Conservation (phyloP, 768 basidiomycete species). For the Boletus vermiculosoides region DNA sequence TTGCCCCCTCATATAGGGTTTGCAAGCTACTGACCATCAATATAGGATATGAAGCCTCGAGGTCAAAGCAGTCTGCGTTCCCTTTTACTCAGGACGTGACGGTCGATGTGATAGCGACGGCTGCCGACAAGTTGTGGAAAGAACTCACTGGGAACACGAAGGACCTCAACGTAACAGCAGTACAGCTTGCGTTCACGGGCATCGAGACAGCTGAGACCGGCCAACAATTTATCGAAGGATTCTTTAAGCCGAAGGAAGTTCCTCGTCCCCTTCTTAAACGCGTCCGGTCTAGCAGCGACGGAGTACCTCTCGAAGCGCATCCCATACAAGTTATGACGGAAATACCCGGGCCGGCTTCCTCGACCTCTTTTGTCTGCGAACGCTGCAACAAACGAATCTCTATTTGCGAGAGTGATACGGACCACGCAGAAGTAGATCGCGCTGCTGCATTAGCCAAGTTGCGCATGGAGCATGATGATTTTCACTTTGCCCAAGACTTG, state of each 20-base stretch:
- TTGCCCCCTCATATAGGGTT: not conserved
- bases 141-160: constrained; percentile 66
- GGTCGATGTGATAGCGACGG: constrained; percentile 71
- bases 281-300: constrained; percentile 33
- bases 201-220: constrained; percentile 74
- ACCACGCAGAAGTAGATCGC: constrained; percentile 25
- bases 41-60: constrained; percentile 60
- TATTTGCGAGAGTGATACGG: constrained; percentile 26
- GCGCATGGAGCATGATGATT: constrained; percentile 80
- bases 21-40: constrained; percentile 2
- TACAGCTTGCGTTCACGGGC: constrained; percentile 74
- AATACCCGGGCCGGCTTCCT: not conserved
- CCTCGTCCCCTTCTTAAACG: constrained; percentile 37
- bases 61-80: constrained; percentile 85
- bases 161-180: constrained; percentile 65
- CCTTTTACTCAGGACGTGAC: constrained; percentile 75
- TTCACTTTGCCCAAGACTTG: constrained; percentile 82
- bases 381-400: constrained; percentile 53
- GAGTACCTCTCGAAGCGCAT: not conserved
- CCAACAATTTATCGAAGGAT: constrained; percentile 85
- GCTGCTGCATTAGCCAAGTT: constrained; percentile 41
- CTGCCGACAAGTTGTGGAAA: constrained; percentile 82
- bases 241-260: constrained; percentile 51
- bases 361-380: constrained; percentile 51
- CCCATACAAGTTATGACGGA: not conserved